Conservation (phyloP, 495 filamentous ascomycete genomes). For the Copromyces sp. region DNA sequence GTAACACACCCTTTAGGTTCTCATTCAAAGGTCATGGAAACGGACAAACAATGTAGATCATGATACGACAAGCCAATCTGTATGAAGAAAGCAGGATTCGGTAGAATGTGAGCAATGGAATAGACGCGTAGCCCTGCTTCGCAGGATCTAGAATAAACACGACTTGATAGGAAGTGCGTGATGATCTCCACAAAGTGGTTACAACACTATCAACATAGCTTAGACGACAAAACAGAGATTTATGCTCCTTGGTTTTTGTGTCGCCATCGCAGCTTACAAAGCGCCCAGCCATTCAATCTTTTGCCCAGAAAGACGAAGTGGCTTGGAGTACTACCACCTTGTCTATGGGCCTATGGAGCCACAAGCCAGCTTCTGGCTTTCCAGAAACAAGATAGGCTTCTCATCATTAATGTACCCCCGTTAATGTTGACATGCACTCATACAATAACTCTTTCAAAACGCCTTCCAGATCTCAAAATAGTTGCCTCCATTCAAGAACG, state of each 20-base stretch:
- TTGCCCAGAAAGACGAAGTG: background rate
- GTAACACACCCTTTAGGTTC: background rate
- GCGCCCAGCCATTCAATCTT: background rate
- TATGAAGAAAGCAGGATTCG: background rate
- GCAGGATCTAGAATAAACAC: background rate
- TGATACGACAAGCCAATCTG: background rate
- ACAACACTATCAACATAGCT: background rate
- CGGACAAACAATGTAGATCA: background rate
- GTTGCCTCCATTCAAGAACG: background rate
- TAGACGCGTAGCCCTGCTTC: background rate
- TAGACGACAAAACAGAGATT: background rate
- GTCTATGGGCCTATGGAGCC: background rate
- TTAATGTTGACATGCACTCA: background rate
- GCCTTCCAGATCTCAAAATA: background rate
- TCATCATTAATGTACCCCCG: background rate
- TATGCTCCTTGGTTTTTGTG: background rate
- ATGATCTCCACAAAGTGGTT: background rate
- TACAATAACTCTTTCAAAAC: background rate
- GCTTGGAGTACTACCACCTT: background rate
- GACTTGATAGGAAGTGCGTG: background rate
- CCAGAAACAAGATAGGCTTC: background rate
- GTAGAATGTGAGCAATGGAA: background rate
- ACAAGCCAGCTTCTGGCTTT: background rate
- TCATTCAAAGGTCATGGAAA: background rate
- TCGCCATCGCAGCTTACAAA: background rate